Percentiles rank a stretch among this genome's conserved stretches.
phyloP scores from a whole-genome alignment of 805 yeast genomes.

The Candida argentea region DNA sequence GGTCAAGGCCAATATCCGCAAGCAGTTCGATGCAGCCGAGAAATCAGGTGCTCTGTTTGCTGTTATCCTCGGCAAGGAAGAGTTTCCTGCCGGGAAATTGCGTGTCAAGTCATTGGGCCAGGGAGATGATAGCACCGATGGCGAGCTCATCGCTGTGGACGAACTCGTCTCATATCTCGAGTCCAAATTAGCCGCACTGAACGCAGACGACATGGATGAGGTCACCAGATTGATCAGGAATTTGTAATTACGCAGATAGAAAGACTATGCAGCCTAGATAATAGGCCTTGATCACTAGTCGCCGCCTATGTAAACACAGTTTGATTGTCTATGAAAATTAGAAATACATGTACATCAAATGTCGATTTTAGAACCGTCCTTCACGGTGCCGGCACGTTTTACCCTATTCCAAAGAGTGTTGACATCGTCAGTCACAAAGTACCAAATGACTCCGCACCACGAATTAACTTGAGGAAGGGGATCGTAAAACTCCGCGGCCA shows the following conservation, averaged over 20 bases:
- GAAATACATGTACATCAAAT: slow-evolving; percentile 1
- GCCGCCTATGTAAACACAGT: no score
- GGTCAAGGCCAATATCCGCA: slow-evolving; percentile 87
- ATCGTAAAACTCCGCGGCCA: slow-evolving; percentile 75
- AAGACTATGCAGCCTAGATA: slow-evolving; percentile 1
- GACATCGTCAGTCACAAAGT: slow-evolving; percentile 58
- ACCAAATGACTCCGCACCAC: slow-evolving; percentile 69
- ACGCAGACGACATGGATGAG: slow-evolving; percentile 50
- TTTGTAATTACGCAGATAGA: slow-evolving; percentile 20
- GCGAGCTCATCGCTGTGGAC: slow-evolving; percentile 59
- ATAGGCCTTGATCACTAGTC: no score
- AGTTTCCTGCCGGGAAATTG: slow-evolving; percentile 67
- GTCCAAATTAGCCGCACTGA: slow-evolving; percentile 23
- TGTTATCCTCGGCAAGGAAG: slow-evolving; percentile 93
- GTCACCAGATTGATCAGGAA: slow-evolving; percentile 54
- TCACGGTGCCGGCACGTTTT: slow-evolving; percentile 42
- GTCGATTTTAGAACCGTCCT: slow-evolving; percentile 20
- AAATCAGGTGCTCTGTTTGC: slow-evolving; percentile 85
- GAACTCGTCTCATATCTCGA: slow-evolving; percentile 45
- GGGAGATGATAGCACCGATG: slow-evolving; percentile 78
- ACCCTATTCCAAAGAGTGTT: slow-evolving; percentile 77
- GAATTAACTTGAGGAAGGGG: slow-evolving; percentile 68
- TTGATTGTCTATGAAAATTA: no score
- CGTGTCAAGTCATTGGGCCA: slow-evolving; percentile 86
- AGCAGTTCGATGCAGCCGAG: slow-evolving; percentile 97